A percentile compares a stretch with the other conserved stretches of the same genome.
phyloP scores from a whole-genome alignment of 2,329 filamentous ascomycete species.

The Pestalotiopsis sp. region DNA sequence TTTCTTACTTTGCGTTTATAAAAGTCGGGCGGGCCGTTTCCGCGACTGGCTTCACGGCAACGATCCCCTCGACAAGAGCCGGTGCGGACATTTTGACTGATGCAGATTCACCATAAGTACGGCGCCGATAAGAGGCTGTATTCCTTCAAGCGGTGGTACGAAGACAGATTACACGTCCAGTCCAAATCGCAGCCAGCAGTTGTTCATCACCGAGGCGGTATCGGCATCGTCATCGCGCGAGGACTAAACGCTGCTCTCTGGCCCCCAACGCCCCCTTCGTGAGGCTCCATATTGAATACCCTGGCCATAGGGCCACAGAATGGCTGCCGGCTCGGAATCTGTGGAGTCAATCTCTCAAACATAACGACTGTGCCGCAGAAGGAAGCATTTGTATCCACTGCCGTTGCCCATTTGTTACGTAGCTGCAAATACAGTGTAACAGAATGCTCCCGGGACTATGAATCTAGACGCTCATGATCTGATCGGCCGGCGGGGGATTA shows the following conservation, averaged over 20 bases:
- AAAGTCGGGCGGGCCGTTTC: neutral
- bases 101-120: neutral
- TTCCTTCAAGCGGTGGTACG: neutral
- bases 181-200: neutral
- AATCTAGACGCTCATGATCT: too few relatives aligned
- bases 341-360: neutral
- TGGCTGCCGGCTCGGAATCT: neutral
- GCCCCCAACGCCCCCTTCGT: neutral
- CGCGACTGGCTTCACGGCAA: neutral
- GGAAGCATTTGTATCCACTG: neutral
- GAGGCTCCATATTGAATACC: neutral
- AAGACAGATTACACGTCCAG: neutral
- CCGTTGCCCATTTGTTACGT: too few relatives aligned
- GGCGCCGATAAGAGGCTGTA: neutral
- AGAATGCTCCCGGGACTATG: too few relatives aligned
- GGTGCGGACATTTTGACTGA: neutral
- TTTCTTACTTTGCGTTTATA: neutral
- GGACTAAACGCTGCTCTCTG: neutral
- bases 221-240: too few relatives aligned
- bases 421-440: too few relatives aligned
- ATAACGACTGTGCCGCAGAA: neutral
- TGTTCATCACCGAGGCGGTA: too few relatives aligned
- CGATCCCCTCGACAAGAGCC: neutral
- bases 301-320: neutral
- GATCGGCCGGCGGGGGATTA: too few relatives aligned